These are phyloP conservation scores for Spizellomyces sp. DNA, from an alignment of 192 early-diverging fungal genomes.

Conservation along the genomic window DNA sequence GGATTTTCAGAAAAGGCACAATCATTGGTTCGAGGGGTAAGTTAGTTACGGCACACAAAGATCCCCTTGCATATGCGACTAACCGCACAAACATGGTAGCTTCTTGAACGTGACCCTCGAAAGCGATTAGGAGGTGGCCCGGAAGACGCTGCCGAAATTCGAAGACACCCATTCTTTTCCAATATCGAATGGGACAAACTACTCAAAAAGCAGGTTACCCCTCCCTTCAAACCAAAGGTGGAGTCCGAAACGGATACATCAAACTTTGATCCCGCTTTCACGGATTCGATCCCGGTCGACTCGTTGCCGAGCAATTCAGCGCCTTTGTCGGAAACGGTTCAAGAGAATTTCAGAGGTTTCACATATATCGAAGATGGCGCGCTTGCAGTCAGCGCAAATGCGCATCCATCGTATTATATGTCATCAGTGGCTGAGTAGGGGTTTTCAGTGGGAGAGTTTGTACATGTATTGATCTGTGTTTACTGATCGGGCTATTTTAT, in stretches of 20 bases:
- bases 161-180: constrained; percentile 64
- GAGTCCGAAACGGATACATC: constrained; percentile 53
- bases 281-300: constrained; percentile 49
- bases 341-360: constrained; percentile 54
- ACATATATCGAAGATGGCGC: constrained; percentile 37
- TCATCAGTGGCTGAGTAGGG: neutral
- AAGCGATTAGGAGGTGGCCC: constrained; percentile 60
- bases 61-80: neutral
- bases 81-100: constrained; percentile 25
- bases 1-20: constrained; percentile 47
- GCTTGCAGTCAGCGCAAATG: neutral
- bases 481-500: no score
- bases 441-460: no score
- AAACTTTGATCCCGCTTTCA: constrained; percentile 58
- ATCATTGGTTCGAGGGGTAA: constrained; percentile 47
- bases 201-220: constrained; percentile 59
- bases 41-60: neutral
- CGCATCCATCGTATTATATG: neutral
- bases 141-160: constrained; percentile 61
- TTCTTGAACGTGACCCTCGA: constrained; percentile 67
- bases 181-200: constrained; percentile 69
- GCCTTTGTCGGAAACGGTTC: constrained; percentile 49
- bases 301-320: constrained; percentile 42
- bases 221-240: constrained; percentile 72
- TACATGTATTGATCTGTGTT: no score